Percentiles rank a stretch among this genome's conserved stretches.
Evolutionary conservation across 441 rosid species (phyloP).

Genomic region (Adansonia madagascariensis): DNA sequence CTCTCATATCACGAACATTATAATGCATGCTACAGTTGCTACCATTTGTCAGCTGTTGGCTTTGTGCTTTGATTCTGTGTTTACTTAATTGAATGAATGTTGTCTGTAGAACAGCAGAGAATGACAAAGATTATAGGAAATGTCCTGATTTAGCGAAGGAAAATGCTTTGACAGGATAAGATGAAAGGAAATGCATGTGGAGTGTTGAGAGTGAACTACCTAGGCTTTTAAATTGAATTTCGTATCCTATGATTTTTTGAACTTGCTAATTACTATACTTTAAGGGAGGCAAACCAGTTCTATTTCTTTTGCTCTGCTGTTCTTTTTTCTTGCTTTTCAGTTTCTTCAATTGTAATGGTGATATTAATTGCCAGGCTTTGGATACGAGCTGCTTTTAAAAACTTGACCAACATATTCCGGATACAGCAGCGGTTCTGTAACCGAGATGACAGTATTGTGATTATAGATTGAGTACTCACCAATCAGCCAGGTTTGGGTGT

Average conservation of each 20-base stretch:
- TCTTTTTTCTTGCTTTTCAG: background rate
- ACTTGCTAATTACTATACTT: background rate
- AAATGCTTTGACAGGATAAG: conserved; percentile 5
- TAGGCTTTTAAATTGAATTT: background rate
- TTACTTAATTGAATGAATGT: background rate
- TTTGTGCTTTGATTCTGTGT: background rate
- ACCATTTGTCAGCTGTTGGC: background rate
- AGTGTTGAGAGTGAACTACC: background rate
- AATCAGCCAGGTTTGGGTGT: conserved; percentile 1
- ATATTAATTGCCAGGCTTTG: conserved; percentile 29
- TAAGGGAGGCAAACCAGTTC: background rate
- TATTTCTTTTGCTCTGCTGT: conserved; percentile 7
- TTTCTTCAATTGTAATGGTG: background rate
- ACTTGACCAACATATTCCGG: background rate
- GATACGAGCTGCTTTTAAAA: conserved; percentile 32
- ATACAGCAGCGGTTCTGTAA: background rate
- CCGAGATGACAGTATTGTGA: background rate
- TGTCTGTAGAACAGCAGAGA: background rate
- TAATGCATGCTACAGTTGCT: background rate
- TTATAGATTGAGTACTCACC: background rate
- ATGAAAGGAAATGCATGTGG: background rate
- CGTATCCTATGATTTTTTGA: background rate
- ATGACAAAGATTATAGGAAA: background rate
- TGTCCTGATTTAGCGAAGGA: background rate
- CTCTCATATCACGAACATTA: conserved; percentile 3